These are phyloP conservation scores for Elongisporangium prolatum DNA, from an alignment of 352 stramenopile genomes.

Conservation along the genomic window DNA sequence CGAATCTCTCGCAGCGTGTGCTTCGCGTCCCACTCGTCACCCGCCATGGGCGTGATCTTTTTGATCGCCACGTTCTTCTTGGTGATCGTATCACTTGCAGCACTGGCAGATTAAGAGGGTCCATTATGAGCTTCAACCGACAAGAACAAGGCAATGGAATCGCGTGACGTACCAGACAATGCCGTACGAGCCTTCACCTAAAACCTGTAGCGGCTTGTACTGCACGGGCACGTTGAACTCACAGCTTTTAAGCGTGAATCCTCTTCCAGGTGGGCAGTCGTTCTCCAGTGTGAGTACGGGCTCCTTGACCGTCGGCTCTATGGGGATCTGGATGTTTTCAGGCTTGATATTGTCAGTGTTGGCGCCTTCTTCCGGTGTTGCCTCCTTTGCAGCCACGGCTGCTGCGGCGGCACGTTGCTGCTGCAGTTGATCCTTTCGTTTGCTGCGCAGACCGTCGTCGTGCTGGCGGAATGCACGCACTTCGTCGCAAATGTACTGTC, in stretches of 20 bases:
- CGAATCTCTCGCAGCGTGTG: constrained; percentile 90
- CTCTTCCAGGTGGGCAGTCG: constrained; percentile 47
- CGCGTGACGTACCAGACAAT: constrained; percentile 71
- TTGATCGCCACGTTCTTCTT: constrained; percentile 89
- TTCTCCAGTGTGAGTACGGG: constrained; percentile 32
- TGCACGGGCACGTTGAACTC: constrained; percentile 80
- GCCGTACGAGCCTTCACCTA: constrained; percentile 91
- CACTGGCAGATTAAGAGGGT: constrained; percentile 25
- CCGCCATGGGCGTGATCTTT: constrained; percentile 91
- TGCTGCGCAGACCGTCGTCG: constrained; percentile 20
- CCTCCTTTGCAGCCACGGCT: background rate
- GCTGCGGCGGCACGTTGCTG: constrained; percentile 1
- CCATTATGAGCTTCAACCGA: background rate
- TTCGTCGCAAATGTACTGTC: constrained; percentile 80
- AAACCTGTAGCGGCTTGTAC: constrained; percentile 81
- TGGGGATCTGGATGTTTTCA: background rate
- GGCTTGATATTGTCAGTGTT: background rate
- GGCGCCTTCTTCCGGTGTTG: background rate
- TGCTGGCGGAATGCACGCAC: constrained; percentile 52
- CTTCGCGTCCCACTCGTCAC: constrained; percentile 88
- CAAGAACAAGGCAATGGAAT: no score
- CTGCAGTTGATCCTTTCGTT: constrained; percentile 19
- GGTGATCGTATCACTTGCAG: constrained; percentile 64
- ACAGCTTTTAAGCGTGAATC: constrained; percentile 79
- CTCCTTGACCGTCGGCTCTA: constrained; percentile 8